These are phyloP conservation scores for Botrytis porri DNA, from an alignment of 2,329 filamentous ascomycete genomes.

Conservation along the genomic window DNA sequence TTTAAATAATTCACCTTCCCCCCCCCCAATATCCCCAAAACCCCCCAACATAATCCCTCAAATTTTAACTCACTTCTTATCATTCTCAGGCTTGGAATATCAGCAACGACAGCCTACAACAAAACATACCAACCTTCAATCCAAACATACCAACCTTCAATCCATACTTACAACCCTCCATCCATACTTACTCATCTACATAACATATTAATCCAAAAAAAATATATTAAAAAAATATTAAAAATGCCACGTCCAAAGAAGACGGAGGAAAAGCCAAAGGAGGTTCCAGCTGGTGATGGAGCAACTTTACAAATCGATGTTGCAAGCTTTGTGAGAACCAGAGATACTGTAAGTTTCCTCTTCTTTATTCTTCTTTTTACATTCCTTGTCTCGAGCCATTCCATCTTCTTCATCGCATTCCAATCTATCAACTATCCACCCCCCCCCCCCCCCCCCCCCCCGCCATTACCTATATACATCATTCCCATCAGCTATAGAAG, in stretches of 20 bases:
- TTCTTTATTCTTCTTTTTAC: conserved; percentile 14
- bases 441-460: too few relatives aligned
- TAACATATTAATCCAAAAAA: background rate
- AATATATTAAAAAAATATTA: background rate
- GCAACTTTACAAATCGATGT: conserved; percentile 53
- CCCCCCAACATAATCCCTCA: background rate
- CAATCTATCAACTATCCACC: conserved; percentile 21
- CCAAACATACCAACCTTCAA: too few relatives aligned
- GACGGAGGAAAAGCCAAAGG: conserved; percentile 34
- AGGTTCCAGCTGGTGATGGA: conserved; percentile 23
- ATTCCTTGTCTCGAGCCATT: conserved; percentile 21
- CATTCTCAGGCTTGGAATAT: background rate
- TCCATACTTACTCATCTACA: background rate
- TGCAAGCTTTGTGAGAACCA: conserved; percentile 74
- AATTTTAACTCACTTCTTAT: background rate
- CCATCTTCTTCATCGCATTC: conserved; percentile 23
- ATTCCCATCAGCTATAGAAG: background rate
- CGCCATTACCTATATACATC: background rate
- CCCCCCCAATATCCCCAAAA: background rate
- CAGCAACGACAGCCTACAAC: conserved; percentile 6
- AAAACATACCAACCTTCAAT: background rate
- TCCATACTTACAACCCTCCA: background rate
- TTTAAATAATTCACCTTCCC: background rate
- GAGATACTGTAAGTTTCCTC: conserved; percentile 64
- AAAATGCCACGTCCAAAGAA: conserved; percentile 45